phyloP scores from a whole-genome alignment of 2,329 filamentous ascomycete genomes.

The Penicillium sclerotiorum region DNA sequence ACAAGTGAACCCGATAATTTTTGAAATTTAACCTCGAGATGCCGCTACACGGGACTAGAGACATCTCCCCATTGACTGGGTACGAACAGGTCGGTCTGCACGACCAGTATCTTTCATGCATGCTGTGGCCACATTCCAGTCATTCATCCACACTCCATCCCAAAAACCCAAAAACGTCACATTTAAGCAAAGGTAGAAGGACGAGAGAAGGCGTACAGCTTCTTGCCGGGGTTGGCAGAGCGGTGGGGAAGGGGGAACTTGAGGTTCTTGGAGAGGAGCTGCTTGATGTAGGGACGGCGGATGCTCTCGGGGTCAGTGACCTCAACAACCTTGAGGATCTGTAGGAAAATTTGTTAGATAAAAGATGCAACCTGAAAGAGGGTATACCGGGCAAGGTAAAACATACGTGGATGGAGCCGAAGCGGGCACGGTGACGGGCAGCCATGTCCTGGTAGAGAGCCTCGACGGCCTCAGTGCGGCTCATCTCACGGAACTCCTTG shows the following conservation, averaged over 20 bases:
- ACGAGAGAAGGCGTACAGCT: slow-evolving; percentile 90
- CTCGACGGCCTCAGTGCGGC: slow-evolving; percentile 91
- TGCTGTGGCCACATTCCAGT: slow-evolving; percentile 47
- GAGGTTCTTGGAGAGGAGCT: slow-evolving; percentile 92
- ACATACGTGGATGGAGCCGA: slow-evolving; percentile 97
- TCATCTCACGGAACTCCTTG: slow-evolving; percentile 99
- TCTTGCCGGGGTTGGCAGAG: slow-evolving; percentile 81
- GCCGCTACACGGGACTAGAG: slow-evolving; percentile 45
- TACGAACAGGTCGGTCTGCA: slow-evolving; percentile 40
- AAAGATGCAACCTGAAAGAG: neutral
- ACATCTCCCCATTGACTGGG: slow-evolving; percentile 40
- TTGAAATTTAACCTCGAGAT: slow-evolving; percentile 42
- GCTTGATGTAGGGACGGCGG: slow-evolving; percentile 99
- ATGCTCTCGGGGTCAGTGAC: slow-evolving; percentile 91
- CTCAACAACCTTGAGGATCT: slow-evolving; percentile 99
- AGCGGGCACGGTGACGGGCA: slow-evolving; percentile 95
- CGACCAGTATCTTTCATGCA: slow-evolving; percentile 43
- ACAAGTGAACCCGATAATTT: slow-evolving; percentile 38
- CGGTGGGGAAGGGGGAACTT: slow-evolving; percentile 99
- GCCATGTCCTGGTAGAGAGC: slow-evolving; percentile 99
- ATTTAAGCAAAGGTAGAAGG: slow-evolving; percentile 97
- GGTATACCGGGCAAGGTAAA: too few species aligned
- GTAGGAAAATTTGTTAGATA: slow-evolving; percentile 24
- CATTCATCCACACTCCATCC: slow-evolving; percentile 45
- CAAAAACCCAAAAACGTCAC: slow-evolving; percentile 41